Evolutionary conservation across 768 basidiomycete genomes (phyloP), one percentile per base, ranked within the genome.

Genomic region (Macrolepiota fuliginosa): DNA sequence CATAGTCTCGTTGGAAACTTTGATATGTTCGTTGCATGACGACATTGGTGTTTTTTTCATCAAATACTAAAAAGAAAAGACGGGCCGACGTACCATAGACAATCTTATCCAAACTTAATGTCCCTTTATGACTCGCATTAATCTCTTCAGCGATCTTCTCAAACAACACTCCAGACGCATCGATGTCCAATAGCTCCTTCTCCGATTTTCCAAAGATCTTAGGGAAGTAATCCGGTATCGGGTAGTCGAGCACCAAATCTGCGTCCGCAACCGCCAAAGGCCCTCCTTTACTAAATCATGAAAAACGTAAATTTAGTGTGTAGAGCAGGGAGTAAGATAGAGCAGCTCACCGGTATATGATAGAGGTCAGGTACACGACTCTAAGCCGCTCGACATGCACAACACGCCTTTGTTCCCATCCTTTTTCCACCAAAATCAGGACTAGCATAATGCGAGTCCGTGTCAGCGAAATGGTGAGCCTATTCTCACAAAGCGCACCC

Each of bases 1-100:
- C 95, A 98, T 98, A 0, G 93, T 95, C 77, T 98, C 96, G 67
- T 97, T 97, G 9, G 95, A 94, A 10, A 96, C 94, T 69, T 95
- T 93, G 76, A 98, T 90, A n/a, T 32, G 7, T 3, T 32, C 7
- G 3, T 25, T 62, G 57, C 42, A 19, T 54, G 17, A 25, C 1
- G 24, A n/a, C 25, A 19, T 25, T 37, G 25, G 35, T 10, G 61
- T 6, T 24, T 4, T 19, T n/a, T 40, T 17, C 39, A 40, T 15
- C 39, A 17, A 15, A 15, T 45, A 36, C 36, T 13, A 32, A n/a
- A n/a, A n/a, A n/a, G n/a, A n/a, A n/a, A 35, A n/a, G 3, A 46
- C 7, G 7, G 45, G 17, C 15, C 32, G 7, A 72, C 84, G 17
- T 40, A 92, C 91, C 96, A 64, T 92, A 95, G 10, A 94, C 90